These are phyloP conservation scores for Musa schizocarpa DNA, from an alignment of 176 grass and related monocot species.

Conservation along the genomic window DNA sequence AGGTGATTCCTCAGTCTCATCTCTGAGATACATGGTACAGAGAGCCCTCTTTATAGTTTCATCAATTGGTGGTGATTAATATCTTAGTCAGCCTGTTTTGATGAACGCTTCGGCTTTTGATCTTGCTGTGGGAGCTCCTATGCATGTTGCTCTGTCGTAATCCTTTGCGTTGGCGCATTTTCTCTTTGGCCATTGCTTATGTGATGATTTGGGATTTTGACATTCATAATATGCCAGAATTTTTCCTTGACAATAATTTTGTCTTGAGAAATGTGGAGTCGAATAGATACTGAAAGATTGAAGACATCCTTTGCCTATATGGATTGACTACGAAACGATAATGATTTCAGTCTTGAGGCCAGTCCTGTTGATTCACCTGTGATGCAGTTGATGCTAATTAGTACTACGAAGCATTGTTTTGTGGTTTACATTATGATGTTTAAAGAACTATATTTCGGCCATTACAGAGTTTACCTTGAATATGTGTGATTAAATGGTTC, in stretches of 20 bases:
- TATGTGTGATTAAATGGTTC: too few species aligned
- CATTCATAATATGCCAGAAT: background rate
- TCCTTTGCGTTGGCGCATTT: too few species aligned
- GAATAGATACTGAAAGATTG: background rate
- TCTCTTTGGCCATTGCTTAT: background rate
- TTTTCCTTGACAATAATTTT: background rate
- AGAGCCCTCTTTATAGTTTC: too few species aligned
- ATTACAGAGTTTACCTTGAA: too few species aligned
- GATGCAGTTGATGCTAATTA: too few species aligned
- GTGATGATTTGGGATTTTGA: background rate
- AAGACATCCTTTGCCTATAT: background rate
- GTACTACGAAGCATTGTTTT: too few species aligned
- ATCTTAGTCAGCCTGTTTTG: background rate
- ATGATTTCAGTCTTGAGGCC: background rate
- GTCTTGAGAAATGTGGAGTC: background rate
- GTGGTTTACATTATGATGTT: too few species aligned
- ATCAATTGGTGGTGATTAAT: too few species aligned
- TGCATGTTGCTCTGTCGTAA: background rate
- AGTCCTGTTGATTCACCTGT: background rate
- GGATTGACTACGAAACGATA: background rate
- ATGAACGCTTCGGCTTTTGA: background rate
- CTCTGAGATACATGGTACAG: too few species aligned
- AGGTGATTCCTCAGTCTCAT: background rate
- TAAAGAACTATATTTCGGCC: too few species aligned
- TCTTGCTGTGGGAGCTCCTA: background rate